Percentiles rank a stretch among this genome's conserved stretches.
Evolutionary conservation across 2,329 filamentous ascomycete genomes (phyloP).

Genomic region (Lecanosticta acicola): DNA sequence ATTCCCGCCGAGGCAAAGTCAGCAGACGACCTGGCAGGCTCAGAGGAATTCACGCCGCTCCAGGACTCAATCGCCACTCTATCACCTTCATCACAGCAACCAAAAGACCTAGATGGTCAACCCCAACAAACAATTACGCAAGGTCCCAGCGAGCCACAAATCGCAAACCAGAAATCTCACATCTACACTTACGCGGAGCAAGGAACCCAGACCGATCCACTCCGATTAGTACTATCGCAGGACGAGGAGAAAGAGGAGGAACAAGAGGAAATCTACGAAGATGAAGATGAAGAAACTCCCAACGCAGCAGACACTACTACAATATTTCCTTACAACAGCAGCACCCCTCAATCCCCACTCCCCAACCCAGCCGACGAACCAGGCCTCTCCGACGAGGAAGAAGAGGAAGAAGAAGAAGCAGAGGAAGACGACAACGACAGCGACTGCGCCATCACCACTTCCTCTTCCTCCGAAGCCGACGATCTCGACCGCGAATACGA

Average conservation of each 20-base stretch:
- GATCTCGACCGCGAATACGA: constrained; percentile 14
- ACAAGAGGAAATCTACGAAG: neutral
- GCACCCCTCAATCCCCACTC: neutral
- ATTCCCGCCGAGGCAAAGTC: neutral
- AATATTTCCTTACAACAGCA: neutral
- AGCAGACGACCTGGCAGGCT: too few relatives aligned
- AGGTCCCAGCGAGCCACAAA: constrained; percentile 11
- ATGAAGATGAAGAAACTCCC: constrained; percentile 1
- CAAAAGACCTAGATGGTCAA: constrained; percentile 6
- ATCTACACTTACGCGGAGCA: constrained; percentile 2
- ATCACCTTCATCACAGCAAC: neutral
- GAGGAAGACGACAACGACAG: constrained; percentile 15
- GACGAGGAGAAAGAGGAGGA: constrained; percentile 9
- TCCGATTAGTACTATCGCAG: constrained; percentile 2
- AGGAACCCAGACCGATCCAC: constrained; percentile 3
- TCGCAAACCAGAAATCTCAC: constrained; percentile 2
- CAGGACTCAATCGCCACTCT: neutral
- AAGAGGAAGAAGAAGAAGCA: constrained; percentile 13
- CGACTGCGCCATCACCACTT: constrained; percentile 27
- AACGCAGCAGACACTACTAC: neutral
- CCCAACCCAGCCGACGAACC: too few relatives aligned
- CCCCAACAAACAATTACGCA: constrained; percentile 1
- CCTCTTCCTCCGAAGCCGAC: constrained; percentile 15
- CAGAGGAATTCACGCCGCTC: neutral
- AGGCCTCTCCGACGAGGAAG: too few relatives aligned